Evolutionary conservation across 345 rosid species (phyloP), one percentile per base, ranked within the genome.

Genomic region (Ceriops tagal): DNA sequence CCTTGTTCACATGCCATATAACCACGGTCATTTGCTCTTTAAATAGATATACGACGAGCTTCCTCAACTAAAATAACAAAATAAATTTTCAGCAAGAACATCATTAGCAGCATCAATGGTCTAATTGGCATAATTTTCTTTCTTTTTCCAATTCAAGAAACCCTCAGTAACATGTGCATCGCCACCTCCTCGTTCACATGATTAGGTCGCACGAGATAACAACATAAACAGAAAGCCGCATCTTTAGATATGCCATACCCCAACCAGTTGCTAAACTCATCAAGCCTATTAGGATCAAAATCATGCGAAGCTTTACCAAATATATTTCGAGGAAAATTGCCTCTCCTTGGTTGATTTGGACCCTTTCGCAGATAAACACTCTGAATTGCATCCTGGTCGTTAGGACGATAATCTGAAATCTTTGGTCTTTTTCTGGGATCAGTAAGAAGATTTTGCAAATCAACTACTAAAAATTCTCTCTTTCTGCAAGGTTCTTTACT

Each of bases 131-230:
- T n/a, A 61, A 16, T 18, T 28, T 53, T 7, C 32, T 61, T 55
- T 63, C 24, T 19, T 64, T 55, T 55, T 71, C 39, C 52, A 32
- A 49, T 53, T 49, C 0, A 5, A 15, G 20, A 62, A 70, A 8
- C 68, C 67, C 18, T 55, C 31, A 16, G n/a, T 5, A 35, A 53
- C n/a, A 35, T 53, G 63, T 6, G 61, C 37, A 34, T 60, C 73
- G 35, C 39, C 26, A 10, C 30, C 5, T n/a, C 43, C 74, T 21
- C 31, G 24, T 27, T n/a, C 57, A 20, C 57, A 53, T 8, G 24
- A 19, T 53, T 7, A 20, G 22, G 22, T 22, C 57, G 0, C 57
- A 53, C 0, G 24, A 53, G 26, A 21, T 31, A 30, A 53, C 59
- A 51, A 49, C 43, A 19, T 20, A 52, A 66, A 10, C 69, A 57